A percentile compares a stretch with the other conserved stretches of the same genome.
phyloP scores from a whole-genome alignment of 805 yeast species.

The Cyberlindnera euphorbiiphila region DNA sequence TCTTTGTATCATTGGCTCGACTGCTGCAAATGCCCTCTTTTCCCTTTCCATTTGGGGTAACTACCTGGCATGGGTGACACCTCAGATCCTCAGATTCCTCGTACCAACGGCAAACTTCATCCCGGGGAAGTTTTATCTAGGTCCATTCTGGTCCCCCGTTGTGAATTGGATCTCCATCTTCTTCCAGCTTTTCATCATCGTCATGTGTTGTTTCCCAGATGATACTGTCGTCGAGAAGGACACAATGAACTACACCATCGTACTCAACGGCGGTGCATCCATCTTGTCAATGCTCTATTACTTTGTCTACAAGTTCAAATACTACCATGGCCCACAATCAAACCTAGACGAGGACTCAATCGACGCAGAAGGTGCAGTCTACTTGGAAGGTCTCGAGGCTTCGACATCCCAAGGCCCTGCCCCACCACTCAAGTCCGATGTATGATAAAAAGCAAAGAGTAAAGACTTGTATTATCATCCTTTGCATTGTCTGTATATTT shows the following conservation, averaged over 20 bases:
- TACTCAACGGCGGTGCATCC: slow-evolving; percentile 62
- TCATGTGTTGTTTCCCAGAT: slow-evolving; percentile 59
- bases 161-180: slow-evolving; percentile 44
- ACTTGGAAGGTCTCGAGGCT: slow-evolving; percentile 12
- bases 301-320: slow-evolving; percentile 46
- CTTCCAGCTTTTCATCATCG: slow-evolving; percentile 51
- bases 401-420: slow-evolving; percentile 6
- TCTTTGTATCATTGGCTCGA: slow-evolving; percentile 36
- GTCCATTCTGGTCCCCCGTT: slow-evolving; percentile 42
- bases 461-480: too few species aligned
- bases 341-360: slow-evolving; percentile 28
- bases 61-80: slow-evolving; percentile 46
- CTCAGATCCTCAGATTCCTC: slow-evolving; percentile 37
- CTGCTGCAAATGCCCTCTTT: slow-evolving; percentile 43
- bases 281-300: slow-evolving; percentile 50
- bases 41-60: slow-evolving; percentile 43
- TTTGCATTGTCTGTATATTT: neutral
- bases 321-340: slow-evolving; percentile 53
- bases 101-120: slow-evolving; percentile 45
- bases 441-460: too few species aligned
- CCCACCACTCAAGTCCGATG: slow-evolving; percentile 5
- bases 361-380: slow-evolving; percentile 19
- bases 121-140: slow-evolving; percentile 69
- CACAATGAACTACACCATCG: slow-evolving; percentile 71
- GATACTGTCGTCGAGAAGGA: slow-evolving; percentile 33